Conservation (phyloP, 345 rosid species). For the Eucalyptus curtisii region DNA sequence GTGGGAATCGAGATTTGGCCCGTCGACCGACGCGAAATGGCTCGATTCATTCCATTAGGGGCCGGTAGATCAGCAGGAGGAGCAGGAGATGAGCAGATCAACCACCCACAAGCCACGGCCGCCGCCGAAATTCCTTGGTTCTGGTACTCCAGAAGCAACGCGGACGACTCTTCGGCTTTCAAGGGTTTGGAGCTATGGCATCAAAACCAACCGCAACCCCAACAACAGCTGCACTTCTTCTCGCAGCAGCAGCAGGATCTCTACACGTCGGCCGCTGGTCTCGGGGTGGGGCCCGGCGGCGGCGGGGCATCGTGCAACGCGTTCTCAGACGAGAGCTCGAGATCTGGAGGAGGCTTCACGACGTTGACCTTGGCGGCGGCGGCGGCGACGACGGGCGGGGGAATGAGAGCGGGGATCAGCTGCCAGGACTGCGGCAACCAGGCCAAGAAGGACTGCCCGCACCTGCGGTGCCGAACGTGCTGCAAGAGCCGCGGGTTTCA, state of each 20-base stretch:
- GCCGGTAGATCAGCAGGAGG: not conserved
- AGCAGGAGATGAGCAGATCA: not conserved
- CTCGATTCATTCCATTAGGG: constrained; percentile 30
- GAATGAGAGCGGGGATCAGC: constrained; percentile 21
- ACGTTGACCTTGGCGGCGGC: constrained; percentile 4
- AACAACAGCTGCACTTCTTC: constrained; percentile 5
- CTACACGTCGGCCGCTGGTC: not conserved
- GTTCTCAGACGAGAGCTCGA: constrained; percentile 9
- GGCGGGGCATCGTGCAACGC: not conserved
- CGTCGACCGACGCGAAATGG: constrained; percentile 3
- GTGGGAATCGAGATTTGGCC: not conserved
- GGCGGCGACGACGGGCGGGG: constrained; percentile 4
- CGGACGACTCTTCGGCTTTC: not conserved
- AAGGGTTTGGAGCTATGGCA: not conserved
- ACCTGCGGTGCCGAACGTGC: constrained; percentile 77
- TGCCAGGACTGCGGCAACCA: constrained; percentile 93
- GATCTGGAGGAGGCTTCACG: not conserved
- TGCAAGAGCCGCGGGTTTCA: constrained; percentile 83
- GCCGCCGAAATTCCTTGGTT: not conserved
- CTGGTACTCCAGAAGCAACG: not conserved
- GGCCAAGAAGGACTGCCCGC: constrained; percentile 75
- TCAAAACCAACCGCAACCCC: not conserved
- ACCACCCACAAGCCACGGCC: not conserved
- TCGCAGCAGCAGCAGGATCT: not conserved
- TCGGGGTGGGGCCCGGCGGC: not conserved